phyloP scores from a whole-genome alignment of 352 stramenopile genomes.

The Bremia lactucae region DNA sequence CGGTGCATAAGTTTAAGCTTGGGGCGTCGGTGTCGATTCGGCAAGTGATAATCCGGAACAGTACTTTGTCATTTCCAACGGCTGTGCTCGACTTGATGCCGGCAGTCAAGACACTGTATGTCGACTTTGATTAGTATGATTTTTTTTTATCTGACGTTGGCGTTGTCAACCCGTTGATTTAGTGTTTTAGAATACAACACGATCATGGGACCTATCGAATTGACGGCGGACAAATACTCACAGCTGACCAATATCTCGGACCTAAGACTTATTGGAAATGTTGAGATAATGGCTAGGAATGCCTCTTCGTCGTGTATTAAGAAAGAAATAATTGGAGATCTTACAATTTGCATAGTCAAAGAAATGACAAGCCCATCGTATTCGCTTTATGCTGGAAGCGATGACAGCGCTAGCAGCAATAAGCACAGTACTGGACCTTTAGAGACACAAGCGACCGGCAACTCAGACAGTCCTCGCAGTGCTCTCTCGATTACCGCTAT shows the following conservation, averaged over 20 bases:
- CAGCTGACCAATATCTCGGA: slow-evolving; percentile 22
- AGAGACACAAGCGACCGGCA: slow-evolving; percentile 10
- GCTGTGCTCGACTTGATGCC: slow-evolving; percentile 26
- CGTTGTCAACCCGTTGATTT: not conserved
- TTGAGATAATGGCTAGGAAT: slow-evolving; percentile 7
- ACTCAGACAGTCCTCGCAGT: slow-evolving; percentile 1
- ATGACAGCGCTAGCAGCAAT: not conserved
- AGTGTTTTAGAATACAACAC: slow-evolving; percentile 33
- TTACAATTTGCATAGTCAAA: slow-evolving; percentile 25
- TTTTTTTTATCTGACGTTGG: not conserved
- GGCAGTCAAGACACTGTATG: slow-evolving; percentile 22
- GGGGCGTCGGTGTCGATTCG: slow-evolving; percentile 22
- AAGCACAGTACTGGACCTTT: slow-evolving; percentile 6
- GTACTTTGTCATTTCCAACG: slow-evolving; percentile 36
- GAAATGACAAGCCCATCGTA: slow-evolving; percentile 4
- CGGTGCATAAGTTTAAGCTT: slow-evolving; percentile 28
- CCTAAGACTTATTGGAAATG: slow-evolving; percentile 23
- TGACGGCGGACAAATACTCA: slow-evolving; percentile 22
- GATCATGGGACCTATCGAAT: slow-evolving; percentile 22
- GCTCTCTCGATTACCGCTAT: slow-evolving; percentile 13
- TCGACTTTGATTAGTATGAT: slow-evolving; percentile 3
- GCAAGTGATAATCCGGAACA: slow-evolving; percentile 31
- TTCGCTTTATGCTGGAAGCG: slow-evolving; percentile 2
- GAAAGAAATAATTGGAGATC: slow-evolving; percentile 14
- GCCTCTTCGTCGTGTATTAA: slow-evolving; percentile 18